These are phyloP conservation scores for Mucor circinelloides DNA, from an alignment of 371 early-diverging fungal genomes.

Conservation along the genomic window DNA sequence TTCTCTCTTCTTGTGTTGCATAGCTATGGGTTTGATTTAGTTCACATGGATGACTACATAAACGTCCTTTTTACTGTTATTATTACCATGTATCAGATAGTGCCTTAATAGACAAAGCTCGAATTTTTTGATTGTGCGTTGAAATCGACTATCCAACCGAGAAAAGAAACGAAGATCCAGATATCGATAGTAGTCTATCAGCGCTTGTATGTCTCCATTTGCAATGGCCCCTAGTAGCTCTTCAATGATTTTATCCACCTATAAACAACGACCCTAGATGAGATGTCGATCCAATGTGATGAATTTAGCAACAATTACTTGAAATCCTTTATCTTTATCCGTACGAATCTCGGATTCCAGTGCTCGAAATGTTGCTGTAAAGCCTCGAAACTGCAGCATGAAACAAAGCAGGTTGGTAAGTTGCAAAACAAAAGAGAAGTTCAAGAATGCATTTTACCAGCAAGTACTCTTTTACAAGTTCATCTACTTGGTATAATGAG, in stretches of 20 bases:
- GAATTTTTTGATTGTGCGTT: slow-evolving; percentile 65
- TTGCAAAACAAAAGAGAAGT: not conserved
- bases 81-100: slow-evolving; percentile 64
- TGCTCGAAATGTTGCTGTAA: slow-evolving; percentile 63
- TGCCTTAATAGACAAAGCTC: slow-evolving; percentile 65
- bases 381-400: slow-evolving; percentile 62
- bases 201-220: slow-evolving; percentile 57
- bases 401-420: not conserved
- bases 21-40: slow-evolving; percentile 36
- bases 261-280: not conserved
- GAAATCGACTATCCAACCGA: slow-evolving; percentile 64
- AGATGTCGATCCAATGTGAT: not conserved
- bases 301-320: slow-evolving; percentile 32
- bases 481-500: slow-evolving; percentile 68
- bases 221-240: slow-evolving; percentile 56
- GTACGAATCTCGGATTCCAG: slow-evolving; percentile 60
- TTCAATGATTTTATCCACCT: slow-evolving; percentile 73
- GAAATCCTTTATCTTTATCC: slow-evolving; percentile 70
- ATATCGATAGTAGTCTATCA: slow-evolving; percentile 68
- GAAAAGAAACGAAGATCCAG: slow-evolving; percentile 71
- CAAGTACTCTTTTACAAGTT: slow-evolving; percentile 71
- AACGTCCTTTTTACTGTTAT: not conserved
- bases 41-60: not conserved
- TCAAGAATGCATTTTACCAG: slow-evolving; percentile 41
- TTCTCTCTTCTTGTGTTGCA: slow-evolving; percentile 61